phyloP scores from a whole-genome alignment of 2,329 filamentous ascomycete genomes.

The Myotisia sp. region DNA sequence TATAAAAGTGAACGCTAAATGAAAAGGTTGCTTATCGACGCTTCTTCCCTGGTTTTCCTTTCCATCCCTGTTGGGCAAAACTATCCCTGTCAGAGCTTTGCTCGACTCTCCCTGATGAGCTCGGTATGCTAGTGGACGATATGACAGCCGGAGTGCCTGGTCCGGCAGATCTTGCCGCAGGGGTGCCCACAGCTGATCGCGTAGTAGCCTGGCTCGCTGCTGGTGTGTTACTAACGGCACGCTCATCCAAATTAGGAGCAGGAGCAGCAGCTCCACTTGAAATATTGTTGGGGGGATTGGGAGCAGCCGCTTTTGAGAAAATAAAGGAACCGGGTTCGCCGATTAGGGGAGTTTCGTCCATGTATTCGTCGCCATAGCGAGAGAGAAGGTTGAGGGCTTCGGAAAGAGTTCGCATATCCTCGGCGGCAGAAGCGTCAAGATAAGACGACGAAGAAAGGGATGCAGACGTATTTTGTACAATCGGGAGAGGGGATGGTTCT shows the following conservation, averaged over 20 bases:
- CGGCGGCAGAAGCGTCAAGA: slow-evolving; percentile 10
- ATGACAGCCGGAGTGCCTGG: slow-evolving; percentile 9
- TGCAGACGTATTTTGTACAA: slow-evolving; percentile 20
- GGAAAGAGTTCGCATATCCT: slow-evolving; percentile 29
- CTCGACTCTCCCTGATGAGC: slow-evolving; percentile 13
- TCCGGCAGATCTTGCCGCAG: slow-evolving; percentile 6
- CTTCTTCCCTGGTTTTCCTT: too few species aligned
- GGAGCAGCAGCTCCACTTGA: slow-evolving; percentile 13
- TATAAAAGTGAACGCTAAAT: too few species aligned
- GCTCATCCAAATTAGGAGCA: neutral
- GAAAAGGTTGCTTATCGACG: too few species aligned
- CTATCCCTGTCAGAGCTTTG: too few species aligned
- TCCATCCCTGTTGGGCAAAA: too few species aligned
- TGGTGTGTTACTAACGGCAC: neutral
- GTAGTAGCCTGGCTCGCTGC: slow-evolving; percentile 1
- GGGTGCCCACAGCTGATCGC: slow-evolving; percentile 7
- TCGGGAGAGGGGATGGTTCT: slow-evolving; percentile 34
- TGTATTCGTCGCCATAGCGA: slow-evolving; percentile 45
- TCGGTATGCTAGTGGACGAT: slow-evolving; percentile 19
- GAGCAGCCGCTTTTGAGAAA: slow-evolving; percentile 28
- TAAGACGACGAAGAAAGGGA: slow-evolving; percentile 14
- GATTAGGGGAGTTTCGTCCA: slow-evolving; percentile 48
- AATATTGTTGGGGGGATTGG: slow-evolving; percentile 3
- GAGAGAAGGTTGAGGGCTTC: slow-evolving; percentile 39
- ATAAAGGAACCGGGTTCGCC: slow-evolving; percentile 51